A percentile compares a stretch with the other conserved stretches of the same genome.
phyloP scores from a whole-genome alignment of 192 early-diverging fungal species.

The Backusella mclennaniae region DNA sequence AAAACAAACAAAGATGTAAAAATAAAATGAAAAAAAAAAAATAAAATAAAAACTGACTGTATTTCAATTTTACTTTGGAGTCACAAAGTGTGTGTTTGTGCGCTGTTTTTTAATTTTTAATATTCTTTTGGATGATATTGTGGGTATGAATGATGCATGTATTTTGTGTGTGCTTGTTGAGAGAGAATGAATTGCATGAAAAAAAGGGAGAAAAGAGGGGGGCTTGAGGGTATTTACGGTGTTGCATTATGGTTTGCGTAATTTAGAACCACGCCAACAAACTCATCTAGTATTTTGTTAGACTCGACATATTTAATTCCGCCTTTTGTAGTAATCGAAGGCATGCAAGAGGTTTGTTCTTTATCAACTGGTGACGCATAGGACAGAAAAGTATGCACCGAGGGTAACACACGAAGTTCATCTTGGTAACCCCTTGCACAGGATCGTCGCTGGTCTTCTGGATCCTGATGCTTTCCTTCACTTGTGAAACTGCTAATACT shows the following conservation, averaged over 20 bases:
- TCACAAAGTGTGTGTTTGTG: background rate
- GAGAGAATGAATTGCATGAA: background rate
- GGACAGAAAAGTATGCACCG: constrained; percentile 12
- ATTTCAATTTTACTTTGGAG: background rate
- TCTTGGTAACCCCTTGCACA: background rate
- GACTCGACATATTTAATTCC: constrained; percentile 26
- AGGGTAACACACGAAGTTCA: constrained; percentile 7
- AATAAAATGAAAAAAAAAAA: background rate
- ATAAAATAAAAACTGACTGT: background rate
- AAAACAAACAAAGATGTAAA: background rate
- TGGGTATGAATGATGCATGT: constrained; percentile 3
- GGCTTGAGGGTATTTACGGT: background rate
- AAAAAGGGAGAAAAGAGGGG: background rate
- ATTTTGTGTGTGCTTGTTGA: background rate
- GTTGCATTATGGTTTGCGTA: constrained; percentile 20
- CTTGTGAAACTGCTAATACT: constrained; percentile 22
- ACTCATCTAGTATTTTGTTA: constrained; percentile 22
- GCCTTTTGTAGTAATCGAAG: constrained; percentile 20
- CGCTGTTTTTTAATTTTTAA: constrained; percentile 1
- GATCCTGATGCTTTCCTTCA: background rate
- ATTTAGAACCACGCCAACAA: constrained; percentile 23
- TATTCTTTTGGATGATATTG: background rate
- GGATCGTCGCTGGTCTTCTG: constrained; percentile 1
- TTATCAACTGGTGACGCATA: constrained; percentile 7
- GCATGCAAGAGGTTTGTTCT: constrained; percentile 15